Percentiles rank a stretch among this genome's conserved stretches.
These are phyloP conservation scores for Phytopythium boreale DNA, from an alignment of 352 stramenopile species.

Conservation along the genomic window DNA sequence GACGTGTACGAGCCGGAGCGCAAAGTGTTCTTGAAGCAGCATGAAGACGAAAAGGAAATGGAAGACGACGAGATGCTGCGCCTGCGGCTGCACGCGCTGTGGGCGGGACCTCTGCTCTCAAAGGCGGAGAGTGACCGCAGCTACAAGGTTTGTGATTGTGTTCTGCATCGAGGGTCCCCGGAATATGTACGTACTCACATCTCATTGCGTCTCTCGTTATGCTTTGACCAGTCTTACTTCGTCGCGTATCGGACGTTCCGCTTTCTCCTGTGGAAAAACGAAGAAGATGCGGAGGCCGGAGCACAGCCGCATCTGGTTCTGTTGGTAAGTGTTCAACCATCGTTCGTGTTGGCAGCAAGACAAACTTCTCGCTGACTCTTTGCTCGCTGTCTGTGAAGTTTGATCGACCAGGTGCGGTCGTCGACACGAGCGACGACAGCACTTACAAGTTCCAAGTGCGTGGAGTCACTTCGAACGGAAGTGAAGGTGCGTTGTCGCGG, in stretches of 20 bases:
- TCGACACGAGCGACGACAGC: conserved; percentile 59
- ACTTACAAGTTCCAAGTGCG: conserved; percentile 61
- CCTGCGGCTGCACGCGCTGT: conserved; percentile 71
- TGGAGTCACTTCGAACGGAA: conserved; percentile 41
- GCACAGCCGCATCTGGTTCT: conserved; percentile 50
- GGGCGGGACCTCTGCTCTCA: conserved; percentile 52
- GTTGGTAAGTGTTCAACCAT: conserved; percentile 37
- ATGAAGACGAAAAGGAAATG: conserved; percentile 39
- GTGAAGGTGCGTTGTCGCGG: conserved; percentile 39
- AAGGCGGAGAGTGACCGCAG: conserved; percentile 65
- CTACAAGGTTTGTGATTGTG: conserved; percentile 45
- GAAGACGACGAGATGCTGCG: conserved; percentile 42
- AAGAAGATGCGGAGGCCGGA: conserved; percentile 66
- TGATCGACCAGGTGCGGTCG: conserved; percentile 54
- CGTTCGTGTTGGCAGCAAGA: not conserved
- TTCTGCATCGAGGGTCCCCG: not conserved
- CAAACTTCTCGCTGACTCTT: conserved; percentile 3
- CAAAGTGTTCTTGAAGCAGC: conserved; percentile 52
- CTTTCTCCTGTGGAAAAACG: conserved; percentile 79
- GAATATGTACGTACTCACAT: not conserved
- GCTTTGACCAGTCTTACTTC: conserved; percentile 43
- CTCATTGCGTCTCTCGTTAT: conserved; percentile 9
- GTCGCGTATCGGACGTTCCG: conserved; percentile 65
- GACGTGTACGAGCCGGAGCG: conserved; percentile 69
- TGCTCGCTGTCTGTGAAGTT: conserved; percentile 36